phyloP scores from a whole-genome alignment of 805 yeast species.

The Wickerhamomyces bisporus region DNA sequence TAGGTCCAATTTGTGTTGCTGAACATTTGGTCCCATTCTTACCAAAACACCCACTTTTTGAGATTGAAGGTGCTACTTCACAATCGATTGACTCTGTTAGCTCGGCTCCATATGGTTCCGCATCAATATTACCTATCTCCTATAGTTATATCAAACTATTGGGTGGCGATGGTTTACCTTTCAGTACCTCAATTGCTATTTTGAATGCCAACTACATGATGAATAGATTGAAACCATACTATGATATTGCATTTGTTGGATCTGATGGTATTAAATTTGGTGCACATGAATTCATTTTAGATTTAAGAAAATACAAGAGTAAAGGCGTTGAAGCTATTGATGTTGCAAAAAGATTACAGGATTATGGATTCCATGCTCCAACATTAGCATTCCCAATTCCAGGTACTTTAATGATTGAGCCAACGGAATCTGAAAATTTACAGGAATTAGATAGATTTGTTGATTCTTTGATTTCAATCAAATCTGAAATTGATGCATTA shows the following conservation, averaged over 20 bases:
- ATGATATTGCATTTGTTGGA: constrained; percentile 71
- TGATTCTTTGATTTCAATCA: constrained; percentile 78
- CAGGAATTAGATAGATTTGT: constrained; percentile 88
- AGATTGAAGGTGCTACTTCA: constrained; percentile 35
- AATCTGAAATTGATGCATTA: constrained; percentile 72
- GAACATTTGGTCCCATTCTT: constrained; percentile 73
- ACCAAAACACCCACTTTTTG: constrained; percentile 68
- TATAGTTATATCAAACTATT: constrained; percentile 93
- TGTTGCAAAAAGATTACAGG: constrained; percentile 94
- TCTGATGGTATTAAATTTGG: constrained; percentile 63
- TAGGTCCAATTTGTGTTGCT: constrained; percentile 95
- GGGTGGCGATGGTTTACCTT: constrained; percentile 81
- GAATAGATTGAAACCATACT: constrained; percentile 64
- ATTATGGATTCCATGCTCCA: constrained; percentile 98
- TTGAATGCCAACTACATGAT: constrained; percentile 96
- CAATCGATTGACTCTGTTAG: constrained; percentile 71
- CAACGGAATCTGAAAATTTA: constrained; percentile 90
- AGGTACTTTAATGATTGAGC: constrained; percentile 96
- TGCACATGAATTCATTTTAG: constrained; percentile 95
- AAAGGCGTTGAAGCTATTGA: constrained; percentile 90
- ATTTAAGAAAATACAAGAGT: constrained; percentile 76
- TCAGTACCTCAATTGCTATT: constrained; percentile 85
- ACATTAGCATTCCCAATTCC: constrained; percentile 99
- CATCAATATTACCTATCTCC: constrained; percentile 87
- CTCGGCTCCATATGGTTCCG: constrained; percentile 95